Percentiles rank a stretch among this genome's conserved stretches.
These are phyloP conservation scores for Blastocystis sp. DNA, from an alignment of 352 stramenopile species.

Conservation along the genomic window DNA sequence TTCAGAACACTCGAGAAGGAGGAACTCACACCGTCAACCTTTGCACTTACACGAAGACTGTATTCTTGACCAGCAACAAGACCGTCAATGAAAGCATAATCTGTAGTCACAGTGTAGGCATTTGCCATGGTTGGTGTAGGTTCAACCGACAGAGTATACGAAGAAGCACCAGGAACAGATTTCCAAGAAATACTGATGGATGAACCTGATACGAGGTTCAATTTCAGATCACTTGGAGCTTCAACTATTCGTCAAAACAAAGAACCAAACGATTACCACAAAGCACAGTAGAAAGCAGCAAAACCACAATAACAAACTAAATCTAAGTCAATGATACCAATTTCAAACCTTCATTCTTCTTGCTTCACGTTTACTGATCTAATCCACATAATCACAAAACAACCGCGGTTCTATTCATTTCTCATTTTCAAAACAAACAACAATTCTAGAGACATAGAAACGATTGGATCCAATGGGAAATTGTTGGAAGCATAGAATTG, in stretches of 20 bases:
- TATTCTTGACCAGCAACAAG: background rate
- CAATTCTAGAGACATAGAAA: background rate
- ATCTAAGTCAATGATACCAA: background rate
- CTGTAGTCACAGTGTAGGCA: background rate
- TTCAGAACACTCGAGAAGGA: conserved; percentile 1
- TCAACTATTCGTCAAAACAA: conserved; percentile 7
- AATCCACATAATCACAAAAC: background rate
- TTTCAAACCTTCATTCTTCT: conserved; percentile 31
- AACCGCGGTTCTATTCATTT: conserved; percentile 1
- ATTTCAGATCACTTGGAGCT: conserved; percentile 24
- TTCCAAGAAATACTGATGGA: conserved; percentile 49
- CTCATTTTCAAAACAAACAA: background rate
- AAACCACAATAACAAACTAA: conserved; percentile 13
- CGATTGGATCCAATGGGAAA: background rate
- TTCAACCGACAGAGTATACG: background rate
- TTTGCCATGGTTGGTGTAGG: conserved; percentile 32
- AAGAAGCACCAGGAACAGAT: conserved; percentile 1
- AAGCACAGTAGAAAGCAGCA: conserved; percentile 10
- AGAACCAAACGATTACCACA: background rate
- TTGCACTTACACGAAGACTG: conserved; percentile 4
- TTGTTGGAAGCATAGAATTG: background rate
- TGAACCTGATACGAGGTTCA: conserved; percentile 45
- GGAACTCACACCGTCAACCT: background rate
- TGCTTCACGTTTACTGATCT: background rate
- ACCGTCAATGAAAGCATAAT: conserved; percentile 43